Base-by-base conservation (phyloP, 2,329 filamentous ascomycete genomes). In the Ceratocystis diversiconidia region DNA sequence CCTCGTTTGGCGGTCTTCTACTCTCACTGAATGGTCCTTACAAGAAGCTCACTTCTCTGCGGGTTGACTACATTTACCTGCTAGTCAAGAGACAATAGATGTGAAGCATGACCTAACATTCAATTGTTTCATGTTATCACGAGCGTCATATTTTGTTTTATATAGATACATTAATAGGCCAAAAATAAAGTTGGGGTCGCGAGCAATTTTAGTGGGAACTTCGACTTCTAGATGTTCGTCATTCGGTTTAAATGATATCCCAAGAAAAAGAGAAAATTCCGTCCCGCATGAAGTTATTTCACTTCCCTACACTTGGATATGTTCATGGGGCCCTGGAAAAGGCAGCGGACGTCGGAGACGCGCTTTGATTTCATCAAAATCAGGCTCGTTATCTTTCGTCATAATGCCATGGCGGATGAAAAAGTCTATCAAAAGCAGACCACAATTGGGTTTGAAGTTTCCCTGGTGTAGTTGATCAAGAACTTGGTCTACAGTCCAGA, bases 61-160 rank as follows among this genome's bases (percentile, higher is more conserved):
- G 91, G 71, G 92, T 96, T 72, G 94, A 99, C 75, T 87, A 96
- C 73, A 85, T 95, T 69, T 99, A 99, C 74, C 82, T 99, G 68
- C 82, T 97, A 68, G 80, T 95, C 71, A 99, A 96, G 85, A 96
- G 95, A 85, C 65, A 28, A 65, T 67, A 43, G 44, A 46, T 32
- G 17, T 17, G 30, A 32, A 46, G 25, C 55, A 59, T 64, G 61
- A 36, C n/a, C 2, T 7, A 8, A 59, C 41, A 59, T 59, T 22
- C 48, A 28, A 15, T 41, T 43, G 48, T 59, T 59, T n/a, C 30
- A 41, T 65, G 64, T 62, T 60, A 65, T 65, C 61, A 65, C 48
- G 61, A 65, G 59, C 66, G 64, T 61, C 43, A 43, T 55, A 52
- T 60, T 59, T 59, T 32, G 25, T 60, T 66, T 62, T 66, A 66